Conservation (phyloP, 2,329 filamentous ascomycete genomes). For the Emmonsia crescens region DNA sequence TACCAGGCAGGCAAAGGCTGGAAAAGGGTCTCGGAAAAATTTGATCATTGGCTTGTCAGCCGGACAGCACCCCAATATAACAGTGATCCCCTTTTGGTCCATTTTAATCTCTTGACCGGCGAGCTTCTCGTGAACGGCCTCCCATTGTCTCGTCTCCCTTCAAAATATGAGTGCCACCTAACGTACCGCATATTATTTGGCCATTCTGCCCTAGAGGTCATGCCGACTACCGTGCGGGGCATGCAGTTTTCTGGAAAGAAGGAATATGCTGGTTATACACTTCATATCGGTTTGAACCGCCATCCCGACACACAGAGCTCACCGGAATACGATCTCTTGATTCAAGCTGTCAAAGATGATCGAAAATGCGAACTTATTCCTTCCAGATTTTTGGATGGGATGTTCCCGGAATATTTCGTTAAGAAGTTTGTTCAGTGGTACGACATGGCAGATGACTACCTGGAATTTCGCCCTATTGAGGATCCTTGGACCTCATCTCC, state of each 20-base stretch:
- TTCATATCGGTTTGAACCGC: slow-evolving; percentile 11
- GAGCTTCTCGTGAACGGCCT: slow-evolving; percentile 24
- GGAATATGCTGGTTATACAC: slow-evolving; percentile 16
- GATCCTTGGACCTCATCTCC: slow-evolving; percentile 20
- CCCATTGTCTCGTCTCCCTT: slow-evolving; percentile 21
- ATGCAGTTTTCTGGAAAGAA: slow-evolving; percentile 42
- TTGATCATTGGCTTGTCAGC: slow-evolving; percentile 12
- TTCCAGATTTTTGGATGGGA: slow-evolving; percentile 16
- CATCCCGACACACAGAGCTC: background rate
- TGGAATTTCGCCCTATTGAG: slow-evolving; percentile 24
- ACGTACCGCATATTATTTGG: slow-evolving; percentile 21
- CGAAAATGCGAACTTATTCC: slow-evolving; percentile 25
- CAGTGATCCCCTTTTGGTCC: slow-evolving; percentile 8
- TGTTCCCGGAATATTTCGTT: slow-evolving; percentile 28
- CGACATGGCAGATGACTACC: slow-evolving; percentile 15
- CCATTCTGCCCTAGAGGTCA: slow-evolving; percentile 22
- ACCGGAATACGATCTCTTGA: slow-evolving; percentile 20
- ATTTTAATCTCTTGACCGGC: slow-evolving; percentile 25
- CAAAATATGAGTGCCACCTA: slow-evolving; percentile 15
- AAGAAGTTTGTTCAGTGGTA: slow-evolving; percentile 41
- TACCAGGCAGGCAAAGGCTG: slow-evolving; percentile 19
- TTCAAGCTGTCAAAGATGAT: slow-evolving; percentile 16
- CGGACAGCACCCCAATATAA: background rate
- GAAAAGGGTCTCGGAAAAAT: slow-evolving; percentile 13
- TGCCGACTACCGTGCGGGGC: slow-evolving; percentile 32